phyloP scores from a whole-genome alignment of 345 rosid species.

The Eucalyptus microcorys region DNA sequence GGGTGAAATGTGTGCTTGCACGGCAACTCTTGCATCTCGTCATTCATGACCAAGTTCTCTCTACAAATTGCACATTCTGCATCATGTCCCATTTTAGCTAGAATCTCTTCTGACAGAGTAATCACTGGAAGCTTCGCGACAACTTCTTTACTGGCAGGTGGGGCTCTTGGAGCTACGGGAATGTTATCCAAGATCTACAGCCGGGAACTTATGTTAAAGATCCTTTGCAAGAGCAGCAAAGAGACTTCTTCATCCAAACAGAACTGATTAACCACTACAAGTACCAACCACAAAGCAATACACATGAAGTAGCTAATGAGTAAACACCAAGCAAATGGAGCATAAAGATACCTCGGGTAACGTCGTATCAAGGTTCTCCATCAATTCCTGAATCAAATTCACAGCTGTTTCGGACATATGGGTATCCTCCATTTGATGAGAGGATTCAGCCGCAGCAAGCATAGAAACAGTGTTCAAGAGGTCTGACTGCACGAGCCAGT shows the following conservation, averaged over 20 bases:
- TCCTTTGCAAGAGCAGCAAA: not conserved
- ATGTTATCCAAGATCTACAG: slow-evolving; percentile 29
- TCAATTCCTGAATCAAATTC: slow-evolving; percentile 41
- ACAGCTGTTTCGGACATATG: slow-evolving; percentile 28
- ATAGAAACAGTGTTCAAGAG: slow-evolving; percentile 51
- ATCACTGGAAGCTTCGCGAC: slow-evolving; percentile 81
- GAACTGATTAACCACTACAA: not conserved
- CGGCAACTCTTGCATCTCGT: slow-evolving; percentile 91
- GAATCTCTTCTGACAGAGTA: slow-evolving; percentile 43
- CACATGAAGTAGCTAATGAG: not conserved
- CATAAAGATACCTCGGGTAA: slow-evolving; percentile 47
- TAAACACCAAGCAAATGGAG: not conserved
- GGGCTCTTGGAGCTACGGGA: slow-evolving; percentile 53
- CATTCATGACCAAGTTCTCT: slow-evolving; percentile 57
- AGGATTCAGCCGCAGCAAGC: slow-evolving; percentile 42
- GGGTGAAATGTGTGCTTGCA: slow-evolving; percentile 94
- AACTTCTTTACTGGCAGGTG: slow-evolving; percentile 93
- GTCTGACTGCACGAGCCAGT: slow-evolving; percentile 68
- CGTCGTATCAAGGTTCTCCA: slow-evolving; percentile 38
- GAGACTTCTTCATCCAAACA: not conserved
- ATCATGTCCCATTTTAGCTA: slow-evolving; percentile 51
- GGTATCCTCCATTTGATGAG: slow-evolving; percentile 9
- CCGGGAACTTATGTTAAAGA: not conserved
- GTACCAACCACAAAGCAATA: not conserved
- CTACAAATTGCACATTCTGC: slow-evolving; percentile 89